Evolutionary conservation across 1,139 yeast genomes (phyloP).

Genomic region (Magnusiomyces fungicola): DNA sequence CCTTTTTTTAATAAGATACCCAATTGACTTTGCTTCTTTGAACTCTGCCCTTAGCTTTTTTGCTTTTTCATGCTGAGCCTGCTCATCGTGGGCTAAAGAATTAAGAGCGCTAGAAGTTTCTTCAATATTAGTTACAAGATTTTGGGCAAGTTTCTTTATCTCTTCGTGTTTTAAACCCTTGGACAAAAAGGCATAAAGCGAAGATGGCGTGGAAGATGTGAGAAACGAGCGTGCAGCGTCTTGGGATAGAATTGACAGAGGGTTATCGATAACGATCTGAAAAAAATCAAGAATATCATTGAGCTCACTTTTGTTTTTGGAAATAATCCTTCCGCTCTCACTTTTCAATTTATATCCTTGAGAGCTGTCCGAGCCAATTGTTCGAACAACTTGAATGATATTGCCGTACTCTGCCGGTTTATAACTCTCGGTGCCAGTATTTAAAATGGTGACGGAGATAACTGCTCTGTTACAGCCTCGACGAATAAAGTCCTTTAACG

Average conservation of each 20-base stretch:
- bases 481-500: constrained; percentile 61
- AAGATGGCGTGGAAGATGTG: constrained; percentile 48
- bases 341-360: constrained; percentile 49
- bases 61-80: too few relatives aligned
- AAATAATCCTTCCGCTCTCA: constrained; percentile 44
- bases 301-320: constrained; percentile 56
- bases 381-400: constrained; percentile 61
- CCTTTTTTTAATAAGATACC: constrained; percentile 36
- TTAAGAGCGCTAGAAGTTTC: constrained; percentile 23
- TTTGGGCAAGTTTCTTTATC: constrained; percentile 9
- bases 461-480: constrained; percentile 67
- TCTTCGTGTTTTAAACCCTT: constrained; percentile 13
- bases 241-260: constrained; percentile 88
- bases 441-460: constrained; percentile 51
- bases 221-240: constrained; percentile 90
- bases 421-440: constrained; percentile 55
- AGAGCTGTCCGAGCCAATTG: constrained; percentile 30
- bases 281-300: constrained; percentile 63
- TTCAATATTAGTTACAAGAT: constrained; percentile 15
- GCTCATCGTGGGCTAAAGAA: too few relatives aligned
- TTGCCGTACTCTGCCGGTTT: constrained; percentile 60
- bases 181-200: constrained; percentile 20
- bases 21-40: constrained; percentile 25
- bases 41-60: constrained; percentile 39
- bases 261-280: constrained; percentile 79